phyloP scores from a whole-genome alignment of 495 filamentous ascomycete species.

The Penicillium robsamsonii region DNA sequence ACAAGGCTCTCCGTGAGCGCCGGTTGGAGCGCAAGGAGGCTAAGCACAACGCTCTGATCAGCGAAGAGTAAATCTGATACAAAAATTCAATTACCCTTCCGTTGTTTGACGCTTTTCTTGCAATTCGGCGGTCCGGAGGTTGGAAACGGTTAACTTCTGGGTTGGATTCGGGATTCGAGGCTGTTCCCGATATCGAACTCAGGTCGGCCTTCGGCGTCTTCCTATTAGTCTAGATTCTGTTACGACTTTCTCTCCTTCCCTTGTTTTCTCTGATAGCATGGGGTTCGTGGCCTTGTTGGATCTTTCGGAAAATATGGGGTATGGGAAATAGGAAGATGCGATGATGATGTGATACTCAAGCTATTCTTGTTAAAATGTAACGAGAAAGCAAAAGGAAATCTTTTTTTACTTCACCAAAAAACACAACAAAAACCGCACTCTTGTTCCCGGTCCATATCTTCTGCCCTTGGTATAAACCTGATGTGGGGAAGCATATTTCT shows the following conservation, averaged over 20 bases:
- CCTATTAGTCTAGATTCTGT: conserved; percentile 22
- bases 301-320: conserved; percentile 22
- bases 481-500: neutral
- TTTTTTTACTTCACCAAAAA: conserved; percentile 24
- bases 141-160: conserved; percentile 32
- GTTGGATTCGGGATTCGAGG: conserved; percentile 26
- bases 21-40: conserved; percentile 80
- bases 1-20: conserved; percentile 98
- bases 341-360: conserved; percentile 39
- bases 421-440: conserved; percentile 17
- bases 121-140: conserved; percentile 44
- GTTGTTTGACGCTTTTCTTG: conserved; percentile 38
- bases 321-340: conserved; percentile 28
- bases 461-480: neutral
- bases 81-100: conserved; percentile 28
- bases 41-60: conserved; percentile 83
- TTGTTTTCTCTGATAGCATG: conserved; percentile 19
- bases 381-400: conserved; percentile 36
- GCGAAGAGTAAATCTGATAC: conserved; percentile 59
- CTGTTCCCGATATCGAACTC: conserved; percentile 23
- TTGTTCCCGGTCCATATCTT: neutral
- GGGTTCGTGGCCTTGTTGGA: conserved; percentile 25
- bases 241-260: conserved; percentile 20
- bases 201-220: conserved; percentile 32
- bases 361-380: conserved; percentile 33